Evolutionary conservation across 1,284 basidiomycete species (phyloP), one percentile per base, ranked within the genome.

Genomic region (Salmacisia buchloeana): DNA sequence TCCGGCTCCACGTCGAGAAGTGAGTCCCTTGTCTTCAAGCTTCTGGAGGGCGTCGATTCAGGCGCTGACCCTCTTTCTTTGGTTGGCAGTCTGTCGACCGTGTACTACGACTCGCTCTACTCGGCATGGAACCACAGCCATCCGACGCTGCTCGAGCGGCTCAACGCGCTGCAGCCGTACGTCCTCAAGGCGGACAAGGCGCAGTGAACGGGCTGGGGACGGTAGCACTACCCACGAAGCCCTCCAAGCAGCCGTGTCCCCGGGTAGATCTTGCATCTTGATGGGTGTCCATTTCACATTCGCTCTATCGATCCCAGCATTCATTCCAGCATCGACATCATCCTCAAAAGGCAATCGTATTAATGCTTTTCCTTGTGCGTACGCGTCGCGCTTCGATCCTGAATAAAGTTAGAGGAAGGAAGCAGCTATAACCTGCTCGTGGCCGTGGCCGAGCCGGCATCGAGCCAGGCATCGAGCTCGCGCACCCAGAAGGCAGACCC

Each of bases 1-100:
- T 79, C 71, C 78, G 77, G 66, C 65, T 79, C 15, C 75, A 77
- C 49, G 64, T 77, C 0, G 73, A 79, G 58, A 79, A 79, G 67
- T 71, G 61, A 38, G 67, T 70, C n/a, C 4, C 21, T 12, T 2
- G 3, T 21, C 2, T 38, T 18, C n/a, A 35, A 31, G n/a, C 9
- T 35, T 3, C 41, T 23, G 21, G 29, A 29, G 9, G 15, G 41
- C 3, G 6, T 36, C 6, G 7, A 10, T 10, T 25, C 5, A 5
- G 12, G 7, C 45, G 60, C 35, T 41, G n/a, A n/a, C n/a, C n/a
- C 38, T 61, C 31, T 31, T 7, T 49, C 33, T 7, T 33, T 38
- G 2, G 4, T 15, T 9, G 23, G 2, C 62, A 70, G 69, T 27
- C 69, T 79, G 10, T 74, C 73, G 5, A 70, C 75, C n/a, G 76